phyloP scores from a whole-genome alignment of 139 green algal species.

The Zygnema cylindricum region DNA sequence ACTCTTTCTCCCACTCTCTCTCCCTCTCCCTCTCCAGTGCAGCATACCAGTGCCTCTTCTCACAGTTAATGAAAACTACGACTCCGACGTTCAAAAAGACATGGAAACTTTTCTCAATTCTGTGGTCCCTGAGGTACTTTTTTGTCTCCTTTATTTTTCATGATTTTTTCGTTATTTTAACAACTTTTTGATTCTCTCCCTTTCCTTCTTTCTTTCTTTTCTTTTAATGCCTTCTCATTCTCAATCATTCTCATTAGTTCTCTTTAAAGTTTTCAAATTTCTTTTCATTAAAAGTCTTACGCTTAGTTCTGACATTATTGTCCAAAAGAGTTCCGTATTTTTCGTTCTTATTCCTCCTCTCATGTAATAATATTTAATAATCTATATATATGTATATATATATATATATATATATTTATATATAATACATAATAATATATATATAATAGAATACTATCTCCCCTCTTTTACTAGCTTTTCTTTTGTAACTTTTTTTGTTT shows the following conservation, averaged over 20 bases:
- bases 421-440: neutral
- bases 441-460: neutral
- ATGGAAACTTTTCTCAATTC: slow-evolving; percentile 59
- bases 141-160: neutral
- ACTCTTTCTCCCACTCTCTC: neutral
- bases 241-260: too few relatives aligned
- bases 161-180: slow-evolving; percentile 8
- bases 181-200: neutral
- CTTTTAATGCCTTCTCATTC: too few relatives aligned
- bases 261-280: too few relatives aligned
- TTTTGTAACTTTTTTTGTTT: neutral
- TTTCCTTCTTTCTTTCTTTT: too few relatives aligned
- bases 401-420: slow-evolving; percentile 23
- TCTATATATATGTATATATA: too few relatives aligned
- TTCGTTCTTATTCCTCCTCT: too few relatives aligned
- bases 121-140: slow-evolving; percentile 61
- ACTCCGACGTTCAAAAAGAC: slow-evolving; percentile 45
- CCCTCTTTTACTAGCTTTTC: neutral
- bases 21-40: slow-evolving; percentile 32
- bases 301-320: too few relatives aligned
- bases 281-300: too few relatives aligned
- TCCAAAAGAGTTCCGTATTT: too few relatives aligned
- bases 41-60: slow-evolving; percentile 66
- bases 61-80: slow-evolving; percentile 63
- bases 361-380: too few relatives aligned